Evolutionary conservation across 495 filamentous ascomycete genomes (phyloP).

Genomic region (Penicillium daleae): DNA sequence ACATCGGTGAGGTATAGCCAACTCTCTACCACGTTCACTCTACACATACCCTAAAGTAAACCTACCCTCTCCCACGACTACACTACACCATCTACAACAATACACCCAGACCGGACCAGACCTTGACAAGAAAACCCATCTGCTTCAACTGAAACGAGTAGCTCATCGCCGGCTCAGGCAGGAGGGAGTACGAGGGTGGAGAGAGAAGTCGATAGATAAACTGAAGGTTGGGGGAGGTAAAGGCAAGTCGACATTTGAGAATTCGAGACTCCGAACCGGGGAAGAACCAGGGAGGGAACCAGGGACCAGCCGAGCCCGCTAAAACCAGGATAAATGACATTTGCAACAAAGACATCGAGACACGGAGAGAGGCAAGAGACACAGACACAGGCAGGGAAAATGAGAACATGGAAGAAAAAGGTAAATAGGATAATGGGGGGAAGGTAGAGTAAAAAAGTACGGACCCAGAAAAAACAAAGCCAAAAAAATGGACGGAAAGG

Average conservation of each 20-base stretch:
- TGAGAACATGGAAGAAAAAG: neutral
- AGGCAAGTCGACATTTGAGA: neutral
- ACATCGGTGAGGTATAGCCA: no score
- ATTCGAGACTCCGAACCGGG: neutral
- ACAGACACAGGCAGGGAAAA: slow-evolving; percentile 4
- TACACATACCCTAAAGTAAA: neutral
- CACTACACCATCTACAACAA: slow-evolving; percentile 15
- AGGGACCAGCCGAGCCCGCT: slow-evolving; percentile 28
- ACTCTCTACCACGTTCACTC: neutral
- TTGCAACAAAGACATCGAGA: slow-evolving; percentile 18
- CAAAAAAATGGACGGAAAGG: slow-evolving; percentile 12
- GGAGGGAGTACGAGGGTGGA: slow-evolving; percentile 19
- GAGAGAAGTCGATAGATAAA: neutral
- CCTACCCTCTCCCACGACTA: neutral
- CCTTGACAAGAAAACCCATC: slow-evolving; percentile 24
- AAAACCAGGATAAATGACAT: slow-evolving; percentile 27
- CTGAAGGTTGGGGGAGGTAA: neutral
- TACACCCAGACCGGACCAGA: slow-evolving; percentile 17
- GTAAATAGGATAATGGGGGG: no score
- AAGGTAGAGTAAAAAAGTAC: slow-evolving; percentile 10
- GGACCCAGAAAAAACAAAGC: no score
- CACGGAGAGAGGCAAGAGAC: neutral
- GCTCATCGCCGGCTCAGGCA: slow-evolving; percentile 33
- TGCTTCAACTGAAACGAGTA: slow-evolving; percentile 39
- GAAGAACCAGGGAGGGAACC: slow-evolving; percentile 3